Percentiles rank a stretch among this genome's conserved stretches.
Conservation (phyloP, 2,329 filamentous ascomycete species). For the Fusarium continuum region DNA sequence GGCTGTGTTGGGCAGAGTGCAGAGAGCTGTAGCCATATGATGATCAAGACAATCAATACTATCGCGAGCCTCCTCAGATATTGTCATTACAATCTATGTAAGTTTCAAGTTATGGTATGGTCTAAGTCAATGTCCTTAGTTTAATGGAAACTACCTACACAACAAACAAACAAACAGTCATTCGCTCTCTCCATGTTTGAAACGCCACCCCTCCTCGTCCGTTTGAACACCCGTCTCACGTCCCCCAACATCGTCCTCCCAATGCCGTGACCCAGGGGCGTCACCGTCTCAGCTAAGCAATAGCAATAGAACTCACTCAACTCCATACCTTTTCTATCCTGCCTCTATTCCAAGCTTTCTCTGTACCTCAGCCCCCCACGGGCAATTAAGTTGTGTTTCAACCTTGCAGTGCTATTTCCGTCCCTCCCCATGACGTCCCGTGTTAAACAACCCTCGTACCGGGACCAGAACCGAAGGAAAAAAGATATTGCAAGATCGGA, state of each 20-base stretch:
- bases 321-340: not conserved
- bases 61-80: not conserved
- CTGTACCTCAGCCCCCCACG: not conserved
- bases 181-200: not conserved
- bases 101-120: not conserved
- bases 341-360: not conserved
- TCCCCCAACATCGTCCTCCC: conserved; percentile 31
- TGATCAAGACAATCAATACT: not conserved
- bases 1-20: too few relatives aligned
- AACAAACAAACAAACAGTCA: not conserved
- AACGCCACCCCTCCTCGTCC: conserved; percentile 14
- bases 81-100: not conserved
- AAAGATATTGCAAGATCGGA: conserved; percentile 3
- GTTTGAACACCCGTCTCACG: conserved; percentile 40
- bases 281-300: not conserved
- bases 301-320: not conserved
- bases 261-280: conserved; percentile 36
- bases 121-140: too few relatives aligned
- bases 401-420: conserved; percentile 31
- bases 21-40: not conserved
- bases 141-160: not conserved
- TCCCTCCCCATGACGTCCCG: conserved; percentile 17
- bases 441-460: conserved; percentile 13
- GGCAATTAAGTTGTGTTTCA: conserved; percentile 23
- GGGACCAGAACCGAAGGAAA: not conserved